These are phyloP conservation scores for Aspergillus sp. DNA, from an alignment of 2,329 filamentous ascomycete species.

Conservation along the genomic window DNA sequence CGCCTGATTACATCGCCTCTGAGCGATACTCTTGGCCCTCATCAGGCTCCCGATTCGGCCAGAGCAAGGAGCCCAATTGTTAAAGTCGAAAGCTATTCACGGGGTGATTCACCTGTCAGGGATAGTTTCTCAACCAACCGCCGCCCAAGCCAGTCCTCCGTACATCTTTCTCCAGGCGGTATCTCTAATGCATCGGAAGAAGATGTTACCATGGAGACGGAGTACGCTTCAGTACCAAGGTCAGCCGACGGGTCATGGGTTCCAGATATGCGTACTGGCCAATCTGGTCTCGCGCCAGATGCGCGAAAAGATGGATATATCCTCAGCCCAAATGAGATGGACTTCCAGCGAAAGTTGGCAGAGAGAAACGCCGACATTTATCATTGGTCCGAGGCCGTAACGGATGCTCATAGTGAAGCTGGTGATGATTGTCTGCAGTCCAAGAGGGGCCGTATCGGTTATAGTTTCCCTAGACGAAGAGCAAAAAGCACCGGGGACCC, in stretches of 20 bases:
- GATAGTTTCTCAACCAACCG: constrained; percentile 23
- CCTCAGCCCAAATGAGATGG: constrained; percentile 52
- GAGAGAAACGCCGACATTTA: constrained; percentile 56
- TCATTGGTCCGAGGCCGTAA: constrained; percentile 54
- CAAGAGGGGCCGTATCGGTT: constrained; percentile 21
- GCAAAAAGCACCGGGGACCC: constrained; percentile 47
- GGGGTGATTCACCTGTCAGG: constrained; percentile 45
- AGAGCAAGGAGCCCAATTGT: constrained; percentile 45
- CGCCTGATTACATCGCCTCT: constrained; percentile 26
- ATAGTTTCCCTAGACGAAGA: constrained; percentile 37
- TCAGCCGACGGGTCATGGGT: constrained; percentile 51
- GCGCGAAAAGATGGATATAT: constrained; percentile 47
- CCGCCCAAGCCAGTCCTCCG: constrained; percentile 34
- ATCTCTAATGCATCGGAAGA: constrained; percentile 30
- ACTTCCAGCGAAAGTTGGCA: constrained; percentile 45
- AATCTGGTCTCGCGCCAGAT: constrained; percentile 49
- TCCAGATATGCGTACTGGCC: constrained; percentile 37
- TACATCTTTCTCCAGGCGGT: constrained; percentile 37
- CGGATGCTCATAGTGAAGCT: constrained; percentile 46
- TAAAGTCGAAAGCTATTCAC: constrained; percentile 43
- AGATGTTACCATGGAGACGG: constrained; percentile 24
- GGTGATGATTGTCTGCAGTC: constrained; percentile 30
- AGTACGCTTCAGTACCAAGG: constrained; percentile 29
- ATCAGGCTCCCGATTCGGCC: constrained; percentile 20
- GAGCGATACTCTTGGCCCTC: constrained; percentile 25